Percentiles rank a stretch among this genome's conserved stretches.
Evolutionary conservation across 208 protist species (phyloP).

Genomic region (Crithidia bombi): DNA sequence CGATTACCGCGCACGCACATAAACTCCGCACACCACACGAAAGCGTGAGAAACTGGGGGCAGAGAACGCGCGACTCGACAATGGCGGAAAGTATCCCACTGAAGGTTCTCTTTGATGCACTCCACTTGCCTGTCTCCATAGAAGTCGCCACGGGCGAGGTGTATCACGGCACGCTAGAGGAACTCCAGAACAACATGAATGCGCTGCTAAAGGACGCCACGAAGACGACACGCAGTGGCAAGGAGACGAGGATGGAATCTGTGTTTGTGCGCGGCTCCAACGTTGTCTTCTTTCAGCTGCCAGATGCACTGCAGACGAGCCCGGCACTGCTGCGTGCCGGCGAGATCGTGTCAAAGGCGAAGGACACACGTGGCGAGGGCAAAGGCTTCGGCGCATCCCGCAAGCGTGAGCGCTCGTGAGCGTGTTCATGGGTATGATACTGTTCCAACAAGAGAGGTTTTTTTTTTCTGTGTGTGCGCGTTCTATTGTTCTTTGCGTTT

Average conservation of each 20-base stretch:
- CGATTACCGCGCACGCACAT: too few species aligned
- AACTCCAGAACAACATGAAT: conserved; percentile 94
- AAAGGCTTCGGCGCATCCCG: conserved; percentile 78
- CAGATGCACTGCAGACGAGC: conserved; percentile 83
- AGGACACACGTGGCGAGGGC: conserved; percentile 77
- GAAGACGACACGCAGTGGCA: conserved; percentile 74
- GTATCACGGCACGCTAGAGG: conserved; percentile 85
- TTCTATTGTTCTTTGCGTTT: too few species aligned
- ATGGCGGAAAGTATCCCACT: conserved; percentile 84
- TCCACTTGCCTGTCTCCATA: conserved; percentile 87
- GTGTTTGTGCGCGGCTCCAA: conserved; percentile 91
- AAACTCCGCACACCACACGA: too few species aligned
- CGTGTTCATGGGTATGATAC: too few species aligned
- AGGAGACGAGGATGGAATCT: conserved; percentile 58
- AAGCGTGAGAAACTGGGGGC: background rate
- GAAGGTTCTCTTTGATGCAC: conserved; percentile 94
- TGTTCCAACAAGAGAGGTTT: too few species aligned
- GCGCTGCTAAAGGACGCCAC: conserved; percentile 81
- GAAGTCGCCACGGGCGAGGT: conserved; percentile 93
- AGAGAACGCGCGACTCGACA: background rate
- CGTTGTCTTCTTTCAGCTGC: conserved; percentile 93
- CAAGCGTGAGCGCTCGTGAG: conserved; percentile 36
- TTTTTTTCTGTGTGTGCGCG: too few species aligned
- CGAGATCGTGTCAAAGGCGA: conserved; percentile 54
- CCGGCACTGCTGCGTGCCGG: conserved; percentile 74